These are phyloP conservation scores for Penicillium sp. DNA, from an alignment of 2,329 filamentous ascomycete species.

Conservation along the genomic window DNA sequence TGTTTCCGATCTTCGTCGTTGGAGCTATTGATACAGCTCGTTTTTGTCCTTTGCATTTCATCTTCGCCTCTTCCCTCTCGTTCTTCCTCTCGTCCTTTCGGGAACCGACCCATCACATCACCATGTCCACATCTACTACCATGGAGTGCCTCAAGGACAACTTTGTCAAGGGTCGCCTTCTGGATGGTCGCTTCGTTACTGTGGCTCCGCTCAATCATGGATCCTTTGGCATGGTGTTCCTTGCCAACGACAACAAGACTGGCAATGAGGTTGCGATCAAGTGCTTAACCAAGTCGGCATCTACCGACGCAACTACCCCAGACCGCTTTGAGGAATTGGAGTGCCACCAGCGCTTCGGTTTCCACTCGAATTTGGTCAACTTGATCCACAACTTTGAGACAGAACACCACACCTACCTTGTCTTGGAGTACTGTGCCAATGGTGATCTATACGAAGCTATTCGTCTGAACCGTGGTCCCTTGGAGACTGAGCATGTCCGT, in stretches of 20 bases:
- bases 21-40: conserved; percentile 13
- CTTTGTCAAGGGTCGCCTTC: conserved; percentile 38
- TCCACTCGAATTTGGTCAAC: conserved; percentile 92
- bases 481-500: conserved; percentile 95
- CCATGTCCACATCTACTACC: conserved; percentile 16
- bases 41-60: conserved; percentile 9
- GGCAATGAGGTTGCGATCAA: conserved; percentile 89
- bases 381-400: conserved; percentile 90
- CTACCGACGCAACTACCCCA: conserved; percentile 65
- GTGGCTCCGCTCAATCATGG: conserved; percentile 96
- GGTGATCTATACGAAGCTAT: conserved; percentile 98
- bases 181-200: conserved; percentile 78
- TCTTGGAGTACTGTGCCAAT: conserved; percentile 92
- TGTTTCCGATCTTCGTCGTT: conserved; percentile 18
- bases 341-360: conserved; percentile 76
- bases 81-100: conserved; percentile 7
- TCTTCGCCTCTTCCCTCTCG: conserved; percentile 1
- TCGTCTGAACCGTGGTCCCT: conserved; percentile 78
- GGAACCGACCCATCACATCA: conserved; percentile 18
- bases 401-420: conserved; percentile 82
- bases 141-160: conserved; percentile 41
- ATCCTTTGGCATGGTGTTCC: conserved; percentile 98
- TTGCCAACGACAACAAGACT: conserved; percentile 77
- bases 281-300: conserved; percentile 82
- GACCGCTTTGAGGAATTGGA: conserved; percentile 65